Evolutionary conservation across 2,329 filamentous ascomycete genomes (phyloP).

Genomic region (Trichoderma aggressivum): DNA sequence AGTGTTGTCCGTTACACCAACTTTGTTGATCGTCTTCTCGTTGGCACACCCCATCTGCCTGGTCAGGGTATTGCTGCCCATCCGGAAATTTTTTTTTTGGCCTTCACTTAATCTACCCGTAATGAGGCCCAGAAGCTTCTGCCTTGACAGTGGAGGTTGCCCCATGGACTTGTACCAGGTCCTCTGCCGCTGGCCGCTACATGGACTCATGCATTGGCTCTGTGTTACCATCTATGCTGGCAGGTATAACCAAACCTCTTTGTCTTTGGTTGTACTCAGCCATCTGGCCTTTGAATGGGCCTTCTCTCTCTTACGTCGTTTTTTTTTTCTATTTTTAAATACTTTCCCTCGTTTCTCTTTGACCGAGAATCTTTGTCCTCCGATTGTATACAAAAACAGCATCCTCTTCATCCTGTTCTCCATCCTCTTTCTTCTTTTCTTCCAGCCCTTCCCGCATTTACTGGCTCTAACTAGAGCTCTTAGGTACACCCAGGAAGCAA

Average conservation of each 20-base stretch:
- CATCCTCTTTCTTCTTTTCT: background rate
- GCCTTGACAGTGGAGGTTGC: background rate
- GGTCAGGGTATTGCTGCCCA: background rate
- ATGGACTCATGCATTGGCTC: constrained; percentile 21
- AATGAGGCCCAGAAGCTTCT: background rate
- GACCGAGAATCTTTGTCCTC: background rate
- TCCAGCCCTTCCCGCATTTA: background rate
- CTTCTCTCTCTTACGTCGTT: constrained; percentile 22
- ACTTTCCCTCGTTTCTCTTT: background rate
- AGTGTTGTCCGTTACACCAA: constrained; percentile 29
- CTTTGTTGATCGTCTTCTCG: constrained; percentile 3
- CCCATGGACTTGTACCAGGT: constrained; percentile 12
- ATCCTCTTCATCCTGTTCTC: background rate
- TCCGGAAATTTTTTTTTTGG: background rate
- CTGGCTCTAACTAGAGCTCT: constrained; percentile 25
- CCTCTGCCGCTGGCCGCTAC: constrained; percentile 14
- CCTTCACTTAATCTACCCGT: background rate
- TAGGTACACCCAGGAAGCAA: constrained; percentile 56
- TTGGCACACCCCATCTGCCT: background rate
- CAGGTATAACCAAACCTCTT: constrained; percentile 39
- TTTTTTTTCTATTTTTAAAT: background rate
- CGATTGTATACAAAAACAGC: background rate
- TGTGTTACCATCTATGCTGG: constrained; percentile 45
- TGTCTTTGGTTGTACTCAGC: constrained; percentile 29
- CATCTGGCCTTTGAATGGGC: constrained; percentile 15